These are phyloP conservation scores for Niebla homalea DNA, from an alignment of 495 filamentous ascomycete species.

Conservation along the genomic window DNA sequence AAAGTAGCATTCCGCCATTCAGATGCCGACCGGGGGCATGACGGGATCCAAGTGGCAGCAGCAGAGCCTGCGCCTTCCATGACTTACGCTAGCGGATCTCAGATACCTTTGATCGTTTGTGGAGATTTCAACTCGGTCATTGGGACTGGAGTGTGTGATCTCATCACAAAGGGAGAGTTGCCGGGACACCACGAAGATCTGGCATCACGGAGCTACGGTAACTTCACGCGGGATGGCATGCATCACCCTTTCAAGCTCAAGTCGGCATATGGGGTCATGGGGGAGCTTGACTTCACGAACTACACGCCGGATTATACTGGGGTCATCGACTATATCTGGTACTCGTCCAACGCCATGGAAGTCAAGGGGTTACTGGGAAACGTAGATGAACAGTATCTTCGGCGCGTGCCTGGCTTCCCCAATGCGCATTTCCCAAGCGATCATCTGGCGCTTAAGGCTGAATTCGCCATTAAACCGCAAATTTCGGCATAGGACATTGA, in stretches of 20 bases:
- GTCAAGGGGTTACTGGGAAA: constrained; percentile 78
- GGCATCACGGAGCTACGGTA: constrained; percentile 62
- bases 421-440: constrained; percentile 97
- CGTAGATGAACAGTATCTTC: constrained; percentile 81
- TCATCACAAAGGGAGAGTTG: constrained; percentile 64
- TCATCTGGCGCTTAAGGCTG: constrained; percentile 81
- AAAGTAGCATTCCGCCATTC: constrained; percentile 60
- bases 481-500: constrained; percentile 75
- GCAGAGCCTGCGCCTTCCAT: constrained; percentile 49
- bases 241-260: constrained; percentile 86
- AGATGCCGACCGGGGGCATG: constrained; percentile 39
- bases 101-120: constrained; percentile 83
- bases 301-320: constrained; percentile 84
- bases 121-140: constrained; percentile 89
- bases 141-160: constrained; percentile 76
- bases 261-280: constrained; percentile 64
- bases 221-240: constrained; percentile 82
- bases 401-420: constrained; percentile 84
- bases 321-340: constrained; percentile 96
- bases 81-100: constrained; percentile 68
- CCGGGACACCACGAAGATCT: constrained; percentile 64
- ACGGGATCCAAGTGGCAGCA: constrained; percentile 32
- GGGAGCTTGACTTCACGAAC: constrained; percentile 88
- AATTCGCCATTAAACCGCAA: constrained; percentile 76
- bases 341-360: constrained; percentile 79